phyloP scores from a whole-genome alignment of 805 yeast genomes.

The Scheffersomyces amazonensis region DNA sequence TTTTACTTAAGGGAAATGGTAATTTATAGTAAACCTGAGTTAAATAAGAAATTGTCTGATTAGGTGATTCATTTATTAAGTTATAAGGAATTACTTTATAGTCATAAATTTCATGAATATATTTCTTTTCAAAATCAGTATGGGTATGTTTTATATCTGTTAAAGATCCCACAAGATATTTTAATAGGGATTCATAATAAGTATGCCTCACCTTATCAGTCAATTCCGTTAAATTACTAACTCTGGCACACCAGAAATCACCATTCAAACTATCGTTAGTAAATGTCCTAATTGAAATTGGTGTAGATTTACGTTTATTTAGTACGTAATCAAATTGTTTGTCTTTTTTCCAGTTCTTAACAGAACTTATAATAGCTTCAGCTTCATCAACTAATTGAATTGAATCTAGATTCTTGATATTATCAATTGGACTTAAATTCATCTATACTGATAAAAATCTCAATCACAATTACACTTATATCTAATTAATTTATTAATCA shows the following conservation, averaged over 20 bases:
- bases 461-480: no score
- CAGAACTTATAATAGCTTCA: background rate
- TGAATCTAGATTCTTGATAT: background rate
- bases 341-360: background rate
- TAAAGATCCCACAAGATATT: background rate
- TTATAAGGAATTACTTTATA: slow-evolving; percentile 17
- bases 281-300: background rate
- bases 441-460: background rate
- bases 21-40: slow-evolving; percentile 31
- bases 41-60: slow-evolving; percentile 21
- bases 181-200: background rate
- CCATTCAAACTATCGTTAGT: background rate
- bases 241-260: background rate
- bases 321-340: background rate
- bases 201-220: background rate
- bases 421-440: background rate
- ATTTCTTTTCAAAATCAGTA: slow-evolving; percentile 33
- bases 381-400: background rate
- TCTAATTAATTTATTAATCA: no score
- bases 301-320: background rate
- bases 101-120: slow-evolving; percentile 30
- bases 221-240: background rate
- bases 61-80: slow-evolving; percentile 10
- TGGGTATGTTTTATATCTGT: slow-evolving; percentile 17
- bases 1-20: slow-evolving; percentile 31